phyloP scores from a whole-genome alignment of 73 alveolate genomes.

The Urostyla sp. region DNA sequence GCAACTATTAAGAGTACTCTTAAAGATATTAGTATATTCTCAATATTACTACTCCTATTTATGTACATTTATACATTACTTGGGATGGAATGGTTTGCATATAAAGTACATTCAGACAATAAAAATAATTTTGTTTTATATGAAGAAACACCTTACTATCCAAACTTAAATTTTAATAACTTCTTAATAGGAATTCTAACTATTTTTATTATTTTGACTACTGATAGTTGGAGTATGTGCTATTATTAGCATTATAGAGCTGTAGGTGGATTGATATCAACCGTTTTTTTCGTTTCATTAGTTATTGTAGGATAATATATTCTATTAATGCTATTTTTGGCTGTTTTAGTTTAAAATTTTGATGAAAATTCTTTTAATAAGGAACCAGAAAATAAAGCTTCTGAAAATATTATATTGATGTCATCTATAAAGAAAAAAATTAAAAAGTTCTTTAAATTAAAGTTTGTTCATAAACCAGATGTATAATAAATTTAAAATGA shows the following conservation, averaged over 20 bases:
- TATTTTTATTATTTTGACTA: constrained; percentile 51
- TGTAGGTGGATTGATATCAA: constrained; percentile 14
- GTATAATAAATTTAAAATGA: no score
- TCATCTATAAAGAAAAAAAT: no score
- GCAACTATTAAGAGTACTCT: constrained; percentile 44
- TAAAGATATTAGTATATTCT: constrained; percentile 45
- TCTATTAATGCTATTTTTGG: constrained; percentile 62
- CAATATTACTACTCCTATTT: constrained; percentile 45
- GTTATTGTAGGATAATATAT: constrained; percentile 51
- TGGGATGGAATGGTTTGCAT: constrained; percentile 64
- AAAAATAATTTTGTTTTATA: not conserved
- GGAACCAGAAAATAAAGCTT: no score
- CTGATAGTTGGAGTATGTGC: constrained; percentile 59
- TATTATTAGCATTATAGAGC: constrained; percentile 25
- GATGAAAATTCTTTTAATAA: constrained; percentile 48
- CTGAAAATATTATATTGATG: no score
- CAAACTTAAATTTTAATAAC: constrained; percentile 61
- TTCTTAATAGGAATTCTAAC: constrained; percentile 29
- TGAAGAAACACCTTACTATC: constrained; percentile 26
- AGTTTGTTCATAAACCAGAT: no score
- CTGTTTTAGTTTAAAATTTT: constrained; percentile 63
- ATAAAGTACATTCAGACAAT: not conserved
- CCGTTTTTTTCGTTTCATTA: constrained; percentile 51
- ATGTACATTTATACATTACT: constrained; percentile 59
- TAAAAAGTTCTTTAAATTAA: no score